These are phyloP conservation scores for Calendula officinalis DNA, from an alignment of 129 eudicot species.

Conservation along the genomic window DNA sequence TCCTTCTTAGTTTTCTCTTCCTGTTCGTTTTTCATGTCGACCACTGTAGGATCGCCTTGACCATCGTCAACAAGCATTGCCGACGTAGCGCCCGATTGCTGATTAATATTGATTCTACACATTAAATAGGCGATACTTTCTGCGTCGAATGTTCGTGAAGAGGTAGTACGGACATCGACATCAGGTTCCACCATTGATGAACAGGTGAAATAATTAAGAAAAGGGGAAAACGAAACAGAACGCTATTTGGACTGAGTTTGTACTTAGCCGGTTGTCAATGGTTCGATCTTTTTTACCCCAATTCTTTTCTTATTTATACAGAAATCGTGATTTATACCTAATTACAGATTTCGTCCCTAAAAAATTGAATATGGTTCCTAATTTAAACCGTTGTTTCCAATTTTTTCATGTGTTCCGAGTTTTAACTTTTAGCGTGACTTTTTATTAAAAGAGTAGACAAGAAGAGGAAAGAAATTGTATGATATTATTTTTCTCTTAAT, in stretches of 20 bases:
- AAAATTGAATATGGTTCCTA: no score
- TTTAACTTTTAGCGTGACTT: no score
- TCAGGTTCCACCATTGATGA: neutral
- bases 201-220: no score
- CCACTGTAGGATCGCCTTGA: neutral
- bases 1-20: neutral
- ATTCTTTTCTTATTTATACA: neutral
- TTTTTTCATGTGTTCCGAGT: no score
- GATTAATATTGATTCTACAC: neutral
- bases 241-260: neutral
- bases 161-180: no score
- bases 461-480: no score
- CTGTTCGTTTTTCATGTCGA: neutral
- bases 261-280: neutral
- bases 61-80: slow-evolving; percentile 1
- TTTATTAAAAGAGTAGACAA: no score
- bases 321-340: no score
- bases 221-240: neutral
- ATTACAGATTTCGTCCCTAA: no score
- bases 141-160: no score
- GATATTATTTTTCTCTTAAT: no score
- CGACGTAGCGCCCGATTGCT: neutral
- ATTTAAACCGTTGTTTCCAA: no score
- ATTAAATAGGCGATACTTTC: neutral
- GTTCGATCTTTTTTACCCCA: neutral